Base-by-base conservation (phyloP, 352 stramenopile genomes). In the Globisporangium spinosum region DNA sequence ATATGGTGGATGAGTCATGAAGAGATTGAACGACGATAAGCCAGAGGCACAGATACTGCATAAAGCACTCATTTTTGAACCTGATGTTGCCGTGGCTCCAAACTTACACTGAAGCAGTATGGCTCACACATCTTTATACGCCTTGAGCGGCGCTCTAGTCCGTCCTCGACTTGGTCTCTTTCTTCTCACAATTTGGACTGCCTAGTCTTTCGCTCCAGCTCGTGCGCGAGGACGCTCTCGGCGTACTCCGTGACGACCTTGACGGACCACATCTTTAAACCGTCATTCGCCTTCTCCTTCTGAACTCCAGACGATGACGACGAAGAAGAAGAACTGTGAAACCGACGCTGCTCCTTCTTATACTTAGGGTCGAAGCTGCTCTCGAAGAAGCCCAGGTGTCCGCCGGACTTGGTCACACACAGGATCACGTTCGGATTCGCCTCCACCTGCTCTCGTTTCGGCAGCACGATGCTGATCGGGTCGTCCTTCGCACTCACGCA, bases 331-430 rank as follows among this genome's bases (percentile, higher is more conserved):
- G 35, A 43, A 43, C 35, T 17, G 49, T 17, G 8, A 2, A 29
- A 22, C 10, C 49, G 49, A 27, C n/a, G 49, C 20, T 27, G 47
- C 47, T 55, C 47, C 10, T 35, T 22, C 7, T 20, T 32, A 25
- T 35, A 32, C n/a, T 45, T 40, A 5, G 45, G 59, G 12, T 76
- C 59, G 10, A 29, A 25, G 22, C 25, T 55, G 23, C 72, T 68
- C 23, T 89, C 75, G 62, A 89, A 93, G 60, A 92, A 94, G 0
- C 71, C 82, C 58, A 94, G 73, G 69, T 92, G 87, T 20, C 84
- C 84, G 45, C 87, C 84, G 5, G 62, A 73, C 32, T 87, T 79
- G 32, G 87, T 94, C 35, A 82, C 76, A 32, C 74, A 87, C 35
- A 94, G 66, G 40, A 94, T 86, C 49, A 91, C 70, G 23, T 89